Percentiles rank a stretch among this genome's conserved stretches.
phyloP scores from a whole-genome alignment of 2,329 filamentous ascomycete species.

The Eutypa lata region DNA sequence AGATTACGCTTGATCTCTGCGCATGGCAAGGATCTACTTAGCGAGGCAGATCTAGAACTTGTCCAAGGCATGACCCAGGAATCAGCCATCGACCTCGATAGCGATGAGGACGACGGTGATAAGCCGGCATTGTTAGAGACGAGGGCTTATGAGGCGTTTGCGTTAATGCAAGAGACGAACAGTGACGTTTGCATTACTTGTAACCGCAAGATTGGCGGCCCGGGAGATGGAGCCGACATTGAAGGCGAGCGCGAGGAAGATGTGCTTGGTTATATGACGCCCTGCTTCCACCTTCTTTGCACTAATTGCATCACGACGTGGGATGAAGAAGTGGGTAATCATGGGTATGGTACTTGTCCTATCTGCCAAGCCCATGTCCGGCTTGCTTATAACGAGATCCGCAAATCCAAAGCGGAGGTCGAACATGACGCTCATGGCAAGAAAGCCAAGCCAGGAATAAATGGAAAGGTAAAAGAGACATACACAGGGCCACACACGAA shows the following conservation, averaged over 20 bases:
- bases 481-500: slow-evolving; percentile 87
- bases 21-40: slow-evolving; percentile 88
- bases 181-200: slow-evolving; percentile 72
- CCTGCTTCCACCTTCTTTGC: slow-evolving; percentile 86
- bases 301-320: slow-evolving; percentile 65
- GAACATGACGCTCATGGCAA: slow-evolving; percentile 54
- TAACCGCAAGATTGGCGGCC: slow-evolving; percentile 58
- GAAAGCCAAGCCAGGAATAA: slow-evolving; percentile 29
- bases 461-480: slow-evolving; percentile 42
- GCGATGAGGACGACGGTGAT: slow-evolving; percentile 62
- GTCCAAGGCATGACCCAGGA: slow-evolving; percentile 79
- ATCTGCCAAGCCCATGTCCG: slow-evolving; percentile 65
- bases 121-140: slow-evolving; percentile 59
- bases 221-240: slow-evolving; percentile 49
- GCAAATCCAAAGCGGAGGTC: slow-evolving; percentile 54
- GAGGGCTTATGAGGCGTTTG: slow-evolving; percentile 82
- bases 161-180: slow-evolving; percentile 78
- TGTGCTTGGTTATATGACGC: slow-evolving; percentile 74
- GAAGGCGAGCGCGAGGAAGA: slow-evolving; percentile 60
- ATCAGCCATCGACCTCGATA: slow-evolving; percentile 85
- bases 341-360: slow-evolving; percentile 56
- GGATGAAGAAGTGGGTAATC: slow-evolving; percentile 50
- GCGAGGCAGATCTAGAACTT: slow-evolving; percentile 75
- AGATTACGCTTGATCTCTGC: slow-evolving; percentile 87
- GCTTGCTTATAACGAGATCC: slow-evolving; percentile 66